phyloP scores from a whole-genome alignment of 2,329 filamentous ascomycete species.

The Sporothrix sp. region DNA sequence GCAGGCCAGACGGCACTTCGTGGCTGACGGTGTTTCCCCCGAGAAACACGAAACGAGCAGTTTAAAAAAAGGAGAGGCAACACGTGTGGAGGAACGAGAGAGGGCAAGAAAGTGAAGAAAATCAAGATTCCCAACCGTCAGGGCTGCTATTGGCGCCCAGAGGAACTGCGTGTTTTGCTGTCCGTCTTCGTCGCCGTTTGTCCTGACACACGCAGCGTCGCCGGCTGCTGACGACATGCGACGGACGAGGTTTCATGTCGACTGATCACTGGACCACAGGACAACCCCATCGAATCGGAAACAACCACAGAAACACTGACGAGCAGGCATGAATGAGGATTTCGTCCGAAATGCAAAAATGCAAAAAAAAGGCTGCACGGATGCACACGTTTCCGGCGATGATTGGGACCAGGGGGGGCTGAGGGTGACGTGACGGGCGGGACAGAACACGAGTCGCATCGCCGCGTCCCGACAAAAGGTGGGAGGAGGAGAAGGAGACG shows the following conservation, averaged over 20 bases:
- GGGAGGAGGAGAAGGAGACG: neutral
- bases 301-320: too few species aligned
- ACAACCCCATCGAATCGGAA: too few species aligned
- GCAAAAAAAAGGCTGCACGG: neutral
- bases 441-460: neutral
- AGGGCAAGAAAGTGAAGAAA: neutral
- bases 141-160: neutral
- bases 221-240: slow-evolving; percentile 7
- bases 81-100: neutral
- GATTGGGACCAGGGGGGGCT: neutral
- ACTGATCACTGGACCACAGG: neutral
- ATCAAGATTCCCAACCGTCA: neutral
- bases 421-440: neutral
- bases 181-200: too few species aligned
- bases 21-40: too few species aligned
- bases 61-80: neutral
- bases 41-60: too few species aligned
- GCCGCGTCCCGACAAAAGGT: neutral
- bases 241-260: slow-evolving; percentile 9
- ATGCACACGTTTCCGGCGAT: neutral
- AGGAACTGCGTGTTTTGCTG: too few species aligned
- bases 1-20: neutral
- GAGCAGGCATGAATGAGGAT: slow-evolving; percentile 10
- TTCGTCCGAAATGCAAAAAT: slow-evolving; percentile 9
- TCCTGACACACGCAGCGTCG: slow-evolving; percentile 11